phyloP scores from a whole-genome alignment of 1,284 basidiomycete genomes.

The Melampsora americana region DNA sequence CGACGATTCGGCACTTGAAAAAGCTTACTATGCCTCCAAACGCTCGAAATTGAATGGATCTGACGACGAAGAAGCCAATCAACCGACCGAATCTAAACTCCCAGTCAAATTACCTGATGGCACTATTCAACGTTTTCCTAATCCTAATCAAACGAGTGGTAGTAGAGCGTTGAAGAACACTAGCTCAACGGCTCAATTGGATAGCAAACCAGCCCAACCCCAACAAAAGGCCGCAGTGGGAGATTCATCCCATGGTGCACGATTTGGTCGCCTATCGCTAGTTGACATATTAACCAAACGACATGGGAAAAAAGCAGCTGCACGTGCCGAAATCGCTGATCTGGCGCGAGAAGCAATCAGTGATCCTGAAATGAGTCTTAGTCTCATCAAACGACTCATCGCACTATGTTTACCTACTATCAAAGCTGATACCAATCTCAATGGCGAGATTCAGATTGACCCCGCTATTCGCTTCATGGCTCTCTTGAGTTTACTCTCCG shows the following conservation, averaged over 20 bases:
- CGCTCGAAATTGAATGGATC: conserved; percentile 40
- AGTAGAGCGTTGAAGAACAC: conserved; percentile 23
- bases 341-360: conserved; percentile 45
- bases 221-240: neutral
- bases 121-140: conserved; percentile 44
- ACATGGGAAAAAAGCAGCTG: conserved; percentile 49
- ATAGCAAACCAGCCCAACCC: neutral
- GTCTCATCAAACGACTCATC: conserved; percentile 33
- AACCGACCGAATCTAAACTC: conserved; percentile 46
- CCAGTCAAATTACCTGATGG: conserved; percentile 44
- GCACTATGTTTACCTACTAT: conserved; percentile 29
- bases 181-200: neutral
- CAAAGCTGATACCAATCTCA: conserved; percentile 59
- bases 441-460: conserved; percentile 67
- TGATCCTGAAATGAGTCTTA: conserved; percentile 45
- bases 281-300: conserved; percentile 36
- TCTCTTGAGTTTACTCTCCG: conserved; percentile 82
- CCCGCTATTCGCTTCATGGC: conserved; percentile 78
- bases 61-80: conserved; percentile 45
- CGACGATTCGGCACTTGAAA: conserved; percentile 48
- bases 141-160: conserved; percentile 32
- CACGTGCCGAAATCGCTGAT: conserved; percentile 48
- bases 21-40: conserved; percentile 46
- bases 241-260: conserved; percentile 32
- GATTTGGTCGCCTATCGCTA: conserved; percentile 34